Evolutionary conservation across 176 grass and related monocot species (phyloP).

Genomic region (Zea luxurians): DNA sequence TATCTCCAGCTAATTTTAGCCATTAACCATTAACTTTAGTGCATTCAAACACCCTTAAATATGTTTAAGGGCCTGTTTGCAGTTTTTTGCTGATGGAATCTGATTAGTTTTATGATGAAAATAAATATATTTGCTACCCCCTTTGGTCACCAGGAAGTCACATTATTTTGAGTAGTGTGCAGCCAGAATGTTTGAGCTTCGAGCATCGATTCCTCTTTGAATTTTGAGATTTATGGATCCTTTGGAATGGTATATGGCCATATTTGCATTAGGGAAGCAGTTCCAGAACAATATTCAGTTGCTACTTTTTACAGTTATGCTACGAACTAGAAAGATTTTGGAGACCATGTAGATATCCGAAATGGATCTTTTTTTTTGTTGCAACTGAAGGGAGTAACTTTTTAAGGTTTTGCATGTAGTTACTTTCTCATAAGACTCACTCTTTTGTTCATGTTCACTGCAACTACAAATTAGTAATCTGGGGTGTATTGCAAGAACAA

Average conservation of each 20-base stretch:
- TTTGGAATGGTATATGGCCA: not conserved
- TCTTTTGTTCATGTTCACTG: not conserved
- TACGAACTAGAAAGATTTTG: not conserved
- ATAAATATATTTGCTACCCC: not conserved
- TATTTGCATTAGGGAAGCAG: not conserved
- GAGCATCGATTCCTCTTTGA: not conserved
- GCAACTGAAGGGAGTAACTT: not conserved
- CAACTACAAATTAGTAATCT: not conserved
- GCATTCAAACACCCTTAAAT: no score
- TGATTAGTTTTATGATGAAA: not conserved
- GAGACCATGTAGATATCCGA: not conserved
- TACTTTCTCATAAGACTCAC: not conserved
- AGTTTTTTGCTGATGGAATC: not conserved
- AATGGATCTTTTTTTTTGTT: not conserved
- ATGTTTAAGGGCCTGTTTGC: not conserved
- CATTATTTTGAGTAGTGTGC: not conserved
- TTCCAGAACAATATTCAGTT: not conserved
- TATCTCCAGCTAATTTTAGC: no score
- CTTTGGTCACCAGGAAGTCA: not conserved
- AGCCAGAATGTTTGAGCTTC: not conserved
- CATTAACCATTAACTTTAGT: no score
- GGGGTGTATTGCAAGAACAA: no score
- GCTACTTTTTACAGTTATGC: not conserved
- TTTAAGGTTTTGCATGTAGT: not conserved
- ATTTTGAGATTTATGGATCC: not conserved